Base-by-base conservation (phyloP, 2,329 filamentous ascomycete species). In the Arthrinium puccinioides region DNA sequence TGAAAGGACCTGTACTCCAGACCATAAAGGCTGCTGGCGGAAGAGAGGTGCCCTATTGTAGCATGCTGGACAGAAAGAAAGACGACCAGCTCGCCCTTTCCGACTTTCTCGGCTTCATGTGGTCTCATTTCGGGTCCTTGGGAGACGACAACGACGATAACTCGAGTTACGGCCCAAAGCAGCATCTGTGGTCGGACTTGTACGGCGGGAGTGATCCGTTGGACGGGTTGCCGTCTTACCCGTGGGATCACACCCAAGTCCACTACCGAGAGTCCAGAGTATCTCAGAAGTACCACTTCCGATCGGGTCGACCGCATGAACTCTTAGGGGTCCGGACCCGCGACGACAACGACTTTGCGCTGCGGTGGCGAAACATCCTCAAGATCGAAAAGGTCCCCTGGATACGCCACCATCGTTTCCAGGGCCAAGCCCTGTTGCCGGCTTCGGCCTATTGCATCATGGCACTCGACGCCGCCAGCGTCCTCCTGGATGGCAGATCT, bases 391-490 rank as follows among this genome's bases (percentile, higher is more conserved):
- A 60, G 29, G 34, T 69, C 9, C 56, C 60, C 0, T 71, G 67
- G 67, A 44, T 61, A 3, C 40, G 52, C 21, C 56, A 59, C 15
- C 67, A 71, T 44, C 47, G 46, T 7, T 66, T 71, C 23, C 64
- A 68, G 41, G 61, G 60, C 2, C 61, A 67, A 36, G 56, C 61
- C 4, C 49, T 72, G 13, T 51, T 72, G 8, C 69, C 69, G 2
- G 66, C 62, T 4, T 68, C 69, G 2, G 68, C 61, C 0, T 72
- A 70, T 44, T 60, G 64, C 24, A 41, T 63, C 31, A 70, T 71
- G 62, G 66, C 64, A 2, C 44, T 69, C 7, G 68, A 71, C 32
- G 67, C 67, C 4, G 60, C 62, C 2, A 53, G 46, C 4, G 46
- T 42, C 1, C 44, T 58, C 13, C 41, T 56, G 3, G 32, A 40